Evolutionary conservation across 2,329 filamentous ascomycete genomes (phyloP).

Genomic region (Ophiostoma novo-ulmi): DNA sequence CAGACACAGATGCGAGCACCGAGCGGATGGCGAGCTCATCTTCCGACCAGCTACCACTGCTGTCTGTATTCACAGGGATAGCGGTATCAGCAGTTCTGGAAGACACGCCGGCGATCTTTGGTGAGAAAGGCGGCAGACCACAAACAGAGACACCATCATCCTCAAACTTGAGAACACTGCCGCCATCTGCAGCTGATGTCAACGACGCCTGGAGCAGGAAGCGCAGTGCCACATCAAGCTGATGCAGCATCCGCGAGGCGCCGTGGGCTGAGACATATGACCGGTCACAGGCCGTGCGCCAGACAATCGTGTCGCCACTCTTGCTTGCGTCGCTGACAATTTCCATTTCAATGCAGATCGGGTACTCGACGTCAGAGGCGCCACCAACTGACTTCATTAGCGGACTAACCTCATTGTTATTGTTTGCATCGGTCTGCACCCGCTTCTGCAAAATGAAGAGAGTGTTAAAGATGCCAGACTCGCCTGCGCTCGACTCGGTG

Average conservation of each 20-base stretch:
- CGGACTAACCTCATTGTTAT: slow-evolving; percentile 13
- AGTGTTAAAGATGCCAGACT: slow-evolving; percentile 47
- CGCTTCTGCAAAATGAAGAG: slow-evolving; percentile 51
- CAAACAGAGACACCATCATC: slow-evolving; percentile 57
- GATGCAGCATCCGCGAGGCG: slow-evolving; percentile 48
- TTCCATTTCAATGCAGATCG: slow-evolving; percentile 78
- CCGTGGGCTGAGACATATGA: slow-evolving; percentile 45
- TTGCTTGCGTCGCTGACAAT: slow-evolving; percentile 33
- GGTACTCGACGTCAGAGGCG: slow-evolving; percentile 69
- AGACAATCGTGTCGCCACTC: slow-evolving; percentile 35
- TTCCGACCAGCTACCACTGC: slow-evolving; percentile 34
- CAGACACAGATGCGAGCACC: slow-evolving; percentile 55
- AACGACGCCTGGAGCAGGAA: slow-evolving; percentile 47
- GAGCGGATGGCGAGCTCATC: slow-evolving; percentile 40
- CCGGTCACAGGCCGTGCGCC: slow-evolving; percentile 67
- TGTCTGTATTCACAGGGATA: background rate
- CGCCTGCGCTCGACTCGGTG: slow-evolving; percentile 33
- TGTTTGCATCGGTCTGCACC: slow-evolving; percentile 12
- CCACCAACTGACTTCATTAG: slow-evolving; percentile 61
- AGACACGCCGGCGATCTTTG: background rate
- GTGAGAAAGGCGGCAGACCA: slow-evolving; percentile 48
- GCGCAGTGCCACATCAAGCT: slow-evolving; percentile 55
- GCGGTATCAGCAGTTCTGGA: background rate
- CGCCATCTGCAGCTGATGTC: background rate
- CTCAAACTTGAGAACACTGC: slow-evolving; percentile 48